phyloP scores from a whole-genome alignment of 768 basidiomycete genomes.

The Trametes cingulata region DNA sequence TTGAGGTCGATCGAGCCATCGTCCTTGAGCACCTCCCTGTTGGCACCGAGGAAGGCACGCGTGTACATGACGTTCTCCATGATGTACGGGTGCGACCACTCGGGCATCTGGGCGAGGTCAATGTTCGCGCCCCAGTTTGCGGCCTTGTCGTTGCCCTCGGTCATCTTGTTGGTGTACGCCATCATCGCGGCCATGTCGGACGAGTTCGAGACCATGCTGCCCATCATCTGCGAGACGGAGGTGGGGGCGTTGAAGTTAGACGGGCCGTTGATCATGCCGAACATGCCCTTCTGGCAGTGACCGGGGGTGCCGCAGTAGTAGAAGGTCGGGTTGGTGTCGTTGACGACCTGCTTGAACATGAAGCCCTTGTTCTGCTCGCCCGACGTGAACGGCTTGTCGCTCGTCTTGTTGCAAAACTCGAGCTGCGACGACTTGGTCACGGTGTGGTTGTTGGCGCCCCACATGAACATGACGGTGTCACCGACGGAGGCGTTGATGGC shows the following conservation, averaged over 20 bases:
- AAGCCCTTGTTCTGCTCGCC: conserved; percentile 65
- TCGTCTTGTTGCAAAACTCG: conserved; percentile 71
- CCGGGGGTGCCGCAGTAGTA: conserved; percentile 70
- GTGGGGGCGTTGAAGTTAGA: conserved; percentile 46
- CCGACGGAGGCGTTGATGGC: conserved; percentile 74
- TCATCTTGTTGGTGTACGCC: conserved; percentile 50
- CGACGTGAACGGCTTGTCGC: conserved; percentile 58
- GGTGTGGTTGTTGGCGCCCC: conserved; percentile 79
- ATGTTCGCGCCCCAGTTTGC: conserved; percentile 64
- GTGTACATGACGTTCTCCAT: conserved; percentile 62
- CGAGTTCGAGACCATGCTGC: conserved; percentile 37
- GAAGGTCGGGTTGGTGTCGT: conserved; percentile 71
- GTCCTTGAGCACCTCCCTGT: conserved; percentile 50
- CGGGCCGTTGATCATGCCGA: conserved; percentile 74
- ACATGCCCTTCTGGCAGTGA: conserved; percentile 86
- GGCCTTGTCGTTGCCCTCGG: conserved; percentile 48
- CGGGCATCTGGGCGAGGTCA: conserved; percentile 55
- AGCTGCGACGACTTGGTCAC: conserved; percentile 77
- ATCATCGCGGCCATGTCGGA: conserved; percentile 58
- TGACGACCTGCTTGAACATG: conserved; percentile 70
- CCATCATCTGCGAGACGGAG: conserved; percentile 58
- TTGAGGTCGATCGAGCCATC: conserved; percentile 56
- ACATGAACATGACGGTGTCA: conserved; percentile 75
- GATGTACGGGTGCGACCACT: conserved; percentile 49
- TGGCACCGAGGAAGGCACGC: conserved; percentile 45